phyloP scores from a whole-genome alignment of 257 asterid genomes.

The Osmanthus fragrans region DNA sequence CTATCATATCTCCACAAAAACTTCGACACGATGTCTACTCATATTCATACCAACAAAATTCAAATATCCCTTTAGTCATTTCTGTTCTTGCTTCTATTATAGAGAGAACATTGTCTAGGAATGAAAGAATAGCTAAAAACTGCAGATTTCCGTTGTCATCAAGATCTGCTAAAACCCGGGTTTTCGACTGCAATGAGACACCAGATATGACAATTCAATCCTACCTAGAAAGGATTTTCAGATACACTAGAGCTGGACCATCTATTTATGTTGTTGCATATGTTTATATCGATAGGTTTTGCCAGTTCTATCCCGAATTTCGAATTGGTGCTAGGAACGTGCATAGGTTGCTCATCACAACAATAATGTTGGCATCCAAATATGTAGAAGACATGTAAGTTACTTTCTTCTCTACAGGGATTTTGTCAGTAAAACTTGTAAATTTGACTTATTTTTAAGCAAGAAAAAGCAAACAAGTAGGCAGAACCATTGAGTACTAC shows the following conservation, averaged over 20 bases:
- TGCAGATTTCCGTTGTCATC: constrained; percentile 30
- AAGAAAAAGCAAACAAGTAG: background rate
- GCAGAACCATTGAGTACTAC: no score
- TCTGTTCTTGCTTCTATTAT: constrained; percentile 88
- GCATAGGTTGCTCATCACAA: constrained; percentile 75
- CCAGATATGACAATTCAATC: constrained; percentile 81
- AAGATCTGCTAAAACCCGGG: constrained; percentile 38
- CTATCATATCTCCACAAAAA: constrained; percentile 70
- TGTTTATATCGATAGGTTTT: constrained; percentile 74
- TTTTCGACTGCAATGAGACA: constrained; percentile 69
- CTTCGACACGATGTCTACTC: constrained; percentile 74
- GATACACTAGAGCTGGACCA: constrained; percentile 88
- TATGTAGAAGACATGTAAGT: constrained; percentile 95
- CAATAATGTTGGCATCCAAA: constrained; percentile 87
- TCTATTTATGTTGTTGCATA: constrained; percentile 86
- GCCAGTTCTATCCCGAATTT: constrained; percentile 66
- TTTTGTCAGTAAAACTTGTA: background rate
- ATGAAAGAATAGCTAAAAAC: constrained; percentile 58
- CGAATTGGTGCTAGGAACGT: constrained; percentile 71
- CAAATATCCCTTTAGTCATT: constrained; percentile 67
- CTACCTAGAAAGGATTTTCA: constrained; percentile 79
- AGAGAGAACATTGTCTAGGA: constrained; percentile 74
- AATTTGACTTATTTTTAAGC: background rate
- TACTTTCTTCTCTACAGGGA: background rate
- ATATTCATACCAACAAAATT: constrained; percentile 49